Evolutionary conservation across 148 eudicot genomes (phyloP).

Genomic region (Vaccinium vitisidaea): DNA sequence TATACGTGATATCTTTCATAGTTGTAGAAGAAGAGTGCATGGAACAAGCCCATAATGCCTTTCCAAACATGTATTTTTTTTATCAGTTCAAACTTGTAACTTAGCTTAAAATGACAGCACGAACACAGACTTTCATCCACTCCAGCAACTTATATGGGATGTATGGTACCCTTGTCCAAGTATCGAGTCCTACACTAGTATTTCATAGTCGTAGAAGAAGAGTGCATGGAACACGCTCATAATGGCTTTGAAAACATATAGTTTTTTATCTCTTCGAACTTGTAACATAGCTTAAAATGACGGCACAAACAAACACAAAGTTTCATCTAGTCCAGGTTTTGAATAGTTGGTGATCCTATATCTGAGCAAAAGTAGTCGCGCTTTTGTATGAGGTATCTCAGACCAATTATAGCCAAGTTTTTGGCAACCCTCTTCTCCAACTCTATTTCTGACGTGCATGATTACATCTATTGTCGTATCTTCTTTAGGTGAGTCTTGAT

Average conservation of each 20-base stretch:
- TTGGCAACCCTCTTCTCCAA: background rate
- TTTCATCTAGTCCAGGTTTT: background rate
- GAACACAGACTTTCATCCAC: too few relatives aligned
- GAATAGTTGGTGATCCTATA: background rate
- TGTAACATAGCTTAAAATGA: background rate
- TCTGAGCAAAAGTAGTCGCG: background rate
- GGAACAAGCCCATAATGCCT: too few relatives aligned
- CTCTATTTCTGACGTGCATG: background rate
- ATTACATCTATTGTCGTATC: background rate
- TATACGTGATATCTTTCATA: background rate
- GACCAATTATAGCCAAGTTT: background rate
- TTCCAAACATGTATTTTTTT: too few relatives aligned
- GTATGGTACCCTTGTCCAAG: background rate
- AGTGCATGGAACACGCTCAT: background rate
- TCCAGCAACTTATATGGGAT: too few relatives aligned
- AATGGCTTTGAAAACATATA: background rate
- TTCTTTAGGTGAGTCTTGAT: constrained; percentile 43
- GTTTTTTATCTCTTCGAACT: background rate
- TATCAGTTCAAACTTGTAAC: too few relatives aligned
- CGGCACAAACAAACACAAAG: background rate
- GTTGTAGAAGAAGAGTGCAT: too few relatives aligned
- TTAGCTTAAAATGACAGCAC: too few relatives aligned
- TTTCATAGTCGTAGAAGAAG: background rate
- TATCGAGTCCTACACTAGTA: background rate
- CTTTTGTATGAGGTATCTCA: background rate